Evolutionary conservation across 2,329 filamentous ascomycete genomes (phyloP), one percentile per base, ranked within the genome.

Genomic region (Colletotrichum tabaci): DNA sequence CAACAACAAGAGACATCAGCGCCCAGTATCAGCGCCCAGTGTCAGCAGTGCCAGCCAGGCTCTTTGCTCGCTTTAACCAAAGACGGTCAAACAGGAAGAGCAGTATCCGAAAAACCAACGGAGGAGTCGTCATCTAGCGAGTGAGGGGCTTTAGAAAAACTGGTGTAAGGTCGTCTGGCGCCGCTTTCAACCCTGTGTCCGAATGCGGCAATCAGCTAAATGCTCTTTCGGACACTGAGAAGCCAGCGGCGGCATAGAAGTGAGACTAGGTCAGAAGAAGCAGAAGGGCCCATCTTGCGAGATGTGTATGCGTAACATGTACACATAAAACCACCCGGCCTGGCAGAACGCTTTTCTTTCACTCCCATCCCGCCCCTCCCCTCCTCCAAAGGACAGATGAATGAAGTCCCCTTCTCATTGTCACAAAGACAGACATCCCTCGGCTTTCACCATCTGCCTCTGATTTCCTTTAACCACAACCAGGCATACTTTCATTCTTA

Each of bases 191-290:
- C 58, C 57, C 64, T 56, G 55, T 42, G 46, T 52, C 73, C 73
- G 73, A 72, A 74, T 74, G 67, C 73, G 72, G 73, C 73, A 74
- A 67, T 61, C 60, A 56, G 72, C 73, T 73, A 73, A 67, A 71
- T 71, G 64, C 71, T 63, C 73, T 71, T 73, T 73, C 67, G 71
- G 73, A 64, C 71, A 30, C 60, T 52, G 64, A 74, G 71, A 73
- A 73, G 62, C 73, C 73, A 74, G 21, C 61, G 70, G 60, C 61
- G 50, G 66, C 72, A 66, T 61, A 58, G 53, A 49, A 55, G 61
- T 23, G 62, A 67, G 71, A 42, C 73, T 71, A 72, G 40, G 42
- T 62, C 50, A 47, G 50, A 56, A 72, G 44, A 69, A 64, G 52
- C 46, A 64, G 69, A 69, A 30, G 47, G 47, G 30, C 58, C 38